Conservation (phyloP, 1,139 yeast species). For the Pichia sp. region DNA sequence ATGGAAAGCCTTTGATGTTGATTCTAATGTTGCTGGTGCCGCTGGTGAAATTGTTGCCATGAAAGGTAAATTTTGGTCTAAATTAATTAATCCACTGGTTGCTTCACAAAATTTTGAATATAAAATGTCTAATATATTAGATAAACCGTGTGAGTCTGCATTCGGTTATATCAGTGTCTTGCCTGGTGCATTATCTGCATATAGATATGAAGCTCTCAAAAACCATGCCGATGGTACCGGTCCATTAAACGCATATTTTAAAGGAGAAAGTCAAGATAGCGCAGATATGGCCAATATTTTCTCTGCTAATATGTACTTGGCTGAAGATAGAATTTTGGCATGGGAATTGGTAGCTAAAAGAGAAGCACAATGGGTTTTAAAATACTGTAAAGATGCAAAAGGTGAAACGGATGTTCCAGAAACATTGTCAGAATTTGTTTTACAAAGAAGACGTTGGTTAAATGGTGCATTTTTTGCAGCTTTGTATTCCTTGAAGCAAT, state of each 20-base stretch:
- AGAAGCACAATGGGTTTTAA: slow-evolving; percentile 84
- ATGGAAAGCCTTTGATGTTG: slow-evolving; percentile 96
- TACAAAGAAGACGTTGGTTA: slow-evolving; percentile 96
- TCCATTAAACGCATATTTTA: slow-evolving; percentile 80
- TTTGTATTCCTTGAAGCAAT: slow-evolving; percentile 74
- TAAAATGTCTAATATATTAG: slow-evolving; percentile 91
- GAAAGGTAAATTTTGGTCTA: slow-evolving; percentile 81
- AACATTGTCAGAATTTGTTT: slow-evolving; percentile 77
- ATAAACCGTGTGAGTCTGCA: slow-evolving; percentile 87
- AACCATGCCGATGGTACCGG: slow-evolving; percentile 91
- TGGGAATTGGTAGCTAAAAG: slow-evolving; percentile 94
- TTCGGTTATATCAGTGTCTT: slow-evolving; percentile 92
- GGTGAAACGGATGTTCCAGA: slow-evolving; percentile 99
- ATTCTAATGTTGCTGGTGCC: slow-evolving; percentile 96
- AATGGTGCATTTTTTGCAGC: slow-evolving; percentile 98
- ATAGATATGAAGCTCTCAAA: slow-evolving; percentile 79
- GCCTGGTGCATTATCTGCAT: slow-evolving; percentile 96
- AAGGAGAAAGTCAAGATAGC: slow-evolving; percentile 59
- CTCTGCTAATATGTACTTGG: slow-evolving; percentile 94
- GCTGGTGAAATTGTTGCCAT: slow-evolving; percentile 95
- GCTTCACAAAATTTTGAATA: slow-evolving; percentile 97
- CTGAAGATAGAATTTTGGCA: slow-evolving; percentile 94
- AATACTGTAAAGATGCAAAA: slow-evolving; percentile 86
- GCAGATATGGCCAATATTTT: slow-evolving; percentile 66
- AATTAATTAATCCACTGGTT: slow-evolving; percentile 81